A percentile compares a stretch with the other conserved stretches of the same genome.
These are phyloP conservation scores for Suhomyces sp. DNA, from an alignment of 805 yeast genomes.

Conservation along the genomic window DNA sequence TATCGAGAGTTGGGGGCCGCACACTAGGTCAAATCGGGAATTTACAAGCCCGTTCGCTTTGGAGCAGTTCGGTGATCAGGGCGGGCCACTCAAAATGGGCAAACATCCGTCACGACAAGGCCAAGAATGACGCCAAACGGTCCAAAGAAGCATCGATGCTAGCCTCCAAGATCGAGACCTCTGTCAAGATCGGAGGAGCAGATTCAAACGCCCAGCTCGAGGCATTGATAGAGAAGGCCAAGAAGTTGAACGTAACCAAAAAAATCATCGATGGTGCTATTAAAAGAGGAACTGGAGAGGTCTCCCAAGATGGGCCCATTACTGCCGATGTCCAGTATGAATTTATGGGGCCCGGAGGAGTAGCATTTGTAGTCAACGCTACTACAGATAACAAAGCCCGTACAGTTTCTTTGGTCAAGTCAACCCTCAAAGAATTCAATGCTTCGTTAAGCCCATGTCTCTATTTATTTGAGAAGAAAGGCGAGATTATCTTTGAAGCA, in stretches of 20 bases:
- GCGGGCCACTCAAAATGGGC: conserved; percentile 97
- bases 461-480: conserved; percentile 75
- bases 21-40: background rate
- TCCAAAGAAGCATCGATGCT: conserved; percentile 66
- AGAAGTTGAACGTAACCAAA: conserved; percentile 72
- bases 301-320: conserved; percentile 43
- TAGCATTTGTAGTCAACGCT: conserved; percentile 80
- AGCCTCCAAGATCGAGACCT: conserved; percentile 70
- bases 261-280: conserved; percentile 85
- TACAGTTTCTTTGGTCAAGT: conserved; percentile 71
- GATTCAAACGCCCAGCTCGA: conserved; percentile 66
- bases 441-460: conserved; percentile 73
- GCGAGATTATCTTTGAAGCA: conserved; percentile 59
- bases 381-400: conserved; percentile 86
- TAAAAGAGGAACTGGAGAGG: conserved; percentile 76
- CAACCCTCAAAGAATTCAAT: conserved; percentile 67
- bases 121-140: conserved; percentile 81
- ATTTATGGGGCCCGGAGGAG: conserved; percentile 91
- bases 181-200: conserved; percentile 68
- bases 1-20: background rate
- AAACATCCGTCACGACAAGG: conserved; percentile 89
- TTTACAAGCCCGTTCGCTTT: conserved; percentile 1
- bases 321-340: conserved; percentile 64
- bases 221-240: conserved; percentile 76
- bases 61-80: conserved; percentile 11